Conservation (phyloP, 495 filamentous ascomycete species). For the Aspergillus haitiensis region DNA sequence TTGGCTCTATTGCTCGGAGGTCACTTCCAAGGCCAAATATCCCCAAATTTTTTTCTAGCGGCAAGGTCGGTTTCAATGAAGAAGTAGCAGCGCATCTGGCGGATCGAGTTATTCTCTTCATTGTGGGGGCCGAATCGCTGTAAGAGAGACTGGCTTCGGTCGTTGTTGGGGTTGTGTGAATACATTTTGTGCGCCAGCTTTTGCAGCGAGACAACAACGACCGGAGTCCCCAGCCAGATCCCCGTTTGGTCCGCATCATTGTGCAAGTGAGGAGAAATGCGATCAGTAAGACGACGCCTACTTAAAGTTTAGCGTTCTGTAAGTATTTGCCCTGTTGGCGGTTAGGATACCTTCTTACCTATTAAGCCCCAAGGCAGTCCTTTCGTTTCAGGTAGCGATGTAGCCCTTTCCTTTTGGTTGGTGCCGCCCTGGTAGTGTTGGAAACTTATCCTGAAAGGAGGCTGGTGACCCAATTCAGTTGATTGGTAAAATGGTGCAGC, state of each 20-base stretch:
- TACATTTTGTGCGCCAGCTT: conserved; percentile 1
- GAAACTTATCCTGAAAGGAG: no score
- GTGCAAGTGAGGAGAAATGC: background rate
- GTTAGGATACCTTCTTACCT: background rate
- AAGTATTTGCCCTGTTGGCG: background rate
- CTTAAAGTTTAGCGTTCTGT: background rate
- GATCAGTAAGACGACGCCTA: background rate
- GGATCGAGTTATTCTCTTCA: background rate
- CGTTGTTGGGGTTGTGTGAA: background rate
- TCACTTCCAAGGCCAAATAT: conserved; percentile 8
- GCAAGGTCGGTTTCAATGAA: background rate
- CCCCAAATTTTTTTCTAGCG: conserved; percentile 10
- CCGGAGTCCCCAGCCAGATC: conserved; percentile 7
- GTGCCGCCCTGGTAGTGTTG: background rate
- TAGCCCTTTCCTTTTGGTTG: background rate
- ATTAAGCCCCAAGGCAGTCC: background rate
- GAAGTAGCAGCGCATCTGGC: background rate
- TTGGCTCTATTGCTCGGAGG: background rate
- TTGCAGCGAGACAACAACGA: conserved; percentile 16
- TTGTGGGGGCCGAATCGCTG: background rate
- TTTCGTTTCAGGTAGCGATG: background rate
- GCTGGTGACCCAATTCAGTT: background rate
- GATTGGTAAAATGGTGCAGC: background rate
- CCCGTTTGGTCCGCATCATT: conserved; percentile 10
- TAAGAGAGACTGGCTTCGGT: background rate